A percentile compares a stretch with the other conserved stretches of the same genome.
These are phyloP conservation scores for Bigelowiella natans DNA, from an alignment of 78 protist genomes.

Conservation along the genomic window DNA sequence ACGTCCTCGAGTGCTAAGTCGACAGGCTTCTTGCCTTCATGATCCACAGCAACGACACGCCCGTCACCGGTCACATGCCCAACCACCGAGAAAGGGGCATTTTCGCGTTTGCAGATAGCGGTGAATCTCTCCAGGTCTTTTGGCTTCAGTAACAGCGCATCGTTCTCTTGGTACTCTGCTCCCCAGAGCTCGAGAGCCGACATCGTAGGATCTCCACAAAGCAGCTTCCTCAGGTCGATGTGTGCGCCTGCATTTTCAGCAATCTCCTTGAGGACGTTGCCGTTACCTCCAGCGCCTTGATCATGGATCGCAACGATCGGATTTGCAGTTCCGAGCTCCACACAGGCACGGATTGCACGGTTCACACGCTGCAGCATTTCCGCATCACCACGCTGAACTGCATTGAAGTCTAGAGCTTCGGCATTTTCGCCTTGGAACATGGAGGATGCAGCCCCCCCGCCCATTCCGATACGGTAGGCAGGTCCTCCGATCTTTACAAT, in stretches of 20 bases:
- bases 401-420: slow-evolving; percentile 69
- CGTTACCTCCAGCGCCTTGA: slow-evolving; percentile 31
- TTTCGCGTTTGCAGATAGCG: slow-evolving; percentile 47
- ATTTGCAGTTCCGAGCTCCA: slow-evolving; percentile 53
- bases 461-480: slow-evolving; percentile 71
- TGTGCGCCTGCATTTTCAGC: slow-evolving; percentile 34
- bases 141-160: slow-evolving; percentile 41
- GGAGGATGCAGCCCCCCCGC: slow-evolving; percentile 85
- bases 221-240: slow-evolving; percentile 1
- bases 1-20: slow-evolving; percentile 19
- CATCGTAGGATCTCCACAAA: slow-evolving; percentile 23
- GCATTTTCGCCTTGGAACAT: slow-evolving; percentile 50
- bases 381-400: slow-evolving; percentile 86
- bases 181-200: slow-evolving; percentile 74
- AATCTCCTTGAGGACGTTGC: slow-evolving; percentile 71
- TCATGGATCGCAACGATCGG: slow-evolving; percentile 78
- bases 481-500: slow-evolving; percentile 87
- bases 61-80: slow-evolving; percentile 65
- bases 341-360: slow-evolving; percentile 63
- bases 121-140: neutral
- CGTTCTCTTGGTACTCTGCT: slow-evolving; percentile 75
- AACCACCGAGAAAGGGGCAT: slow-evolving; percentile 45
- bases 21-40: slow-evolving; percentile 34
- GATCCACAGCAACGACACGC: neutral
- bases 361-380: slow-evolving; percentile 74